These are phyloP conservation scores for Luzula sylvatica DNA, from an alignment of 176 grass and related monocot genomes.

Conservation along the genomic window DNA sequence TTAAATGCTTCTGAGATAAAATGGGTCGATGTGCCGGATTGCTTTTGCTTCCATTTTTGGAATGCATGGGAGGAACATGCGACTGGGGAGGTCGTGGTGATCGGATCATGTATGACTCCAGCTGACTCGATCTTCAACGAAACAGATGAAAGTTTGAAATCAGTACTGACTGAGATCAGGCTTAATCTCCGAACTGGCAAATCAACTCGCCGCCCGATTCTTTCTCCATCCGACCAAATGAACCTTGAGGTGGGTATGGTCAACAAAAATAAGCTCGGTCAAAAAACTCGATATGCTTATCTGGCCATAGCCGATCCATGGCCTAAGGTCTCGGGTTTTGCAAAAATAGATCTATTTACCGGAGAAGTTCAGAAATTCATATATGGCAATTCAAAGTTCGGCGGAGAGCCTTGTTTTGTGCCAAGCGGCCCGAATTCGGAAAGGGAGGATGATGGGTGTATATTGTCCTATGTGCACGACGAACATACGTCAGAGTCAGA, in stretches of 20 bases:
- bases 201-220: constrained; percentile 49
- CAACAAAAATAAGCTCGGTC: constrained; percentile 54
- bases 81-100: constrained; percentile 53
- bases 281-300: constrained; percentile 62
- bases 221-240: constrained; percentile 27
- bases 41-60: constrained; percentile 99
- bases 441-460: constrained; percentile 67
- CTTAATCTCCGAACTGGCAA: constrained; percentile 59
- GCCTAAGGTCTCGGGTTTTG: constrained; percentile 93
- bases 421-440: constrained; percentile 16
- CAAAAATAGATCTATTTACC: constrained; percentile 71
- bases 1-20: constrained; percentile 39
- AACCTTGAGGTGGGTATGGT: constrained; percentile 95
- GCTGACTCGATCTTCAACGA: constrained; percentile 97
- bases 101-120: constrained; percentile 88
- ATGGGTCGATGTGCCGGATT: constrained; percentile 90
- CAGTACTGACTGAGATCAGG: constrained; percentile 87
- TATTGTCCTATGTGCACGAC: constrained; percentile 54
- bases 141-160: constrained; percentile 34
- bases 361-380: constrained; percentile 48
- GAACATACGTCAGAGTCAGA: constrained; percentile 44
- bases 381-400: constrained; percentile 56
- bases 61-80: constrained; percentile 79
- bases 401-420: constrained; percentile 88
- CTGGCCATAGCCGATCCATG: constrained; percentile 91